Base-by-base conservation (phyloP, 345 rosid genomes). In the Salix suchowensis region DNA sequence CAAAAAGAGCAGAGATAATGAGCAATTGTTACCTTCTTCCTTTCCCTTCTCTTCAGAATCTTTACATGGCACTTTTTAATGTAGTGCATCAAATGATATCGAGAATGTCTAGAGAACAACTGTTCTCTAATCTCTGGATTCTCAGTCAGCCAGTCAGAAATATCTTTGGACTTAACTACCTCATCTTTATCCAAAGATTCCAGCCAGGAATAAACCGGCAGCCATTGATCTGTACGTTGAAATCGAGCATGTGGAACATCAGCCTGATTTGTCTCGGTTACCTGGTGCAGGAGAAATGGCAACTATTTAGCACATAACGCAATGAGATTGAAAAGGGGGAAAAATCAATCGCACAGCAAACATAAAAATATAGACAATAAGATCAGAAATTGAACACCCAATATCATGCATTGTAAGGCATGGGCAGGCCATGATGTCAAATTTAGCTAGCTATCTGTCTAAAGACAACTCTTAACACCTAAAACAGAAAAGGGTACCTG, bases 81-180 rank as follows among this genome's bases (percentile, higher is more conserved):
- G 79, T 96, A 96, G 75, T 96, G 99, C 85, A 94, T 93, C 87
- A 96, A 83, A 84, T 96, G 99, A 84, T 93, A 96, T 7, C 91
- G 84, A 30, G 98, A 89, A 88, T 96, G 97, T 76, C 89, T 88
- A 14, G 97, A 86, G 80, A 88, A 89, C 44, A 93, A 78, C 28
- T 90, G 89, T 30, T 88, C 95, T 77, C 87, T 91, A 58, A 87
- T 88, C 50, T 86, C 87, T 4, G 92, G 94, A 70, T 91, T 96
- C 18, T 77, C 86, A 26, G 83, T 84, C 32, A 96, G 84, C 99
- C 98, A 96, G 30, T 96, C 95, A 48, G 92, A 72, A 50, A 93
- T 92, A 61, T 96, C 97, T 50, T 91, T 91, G 19, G 99, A 92
- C 72, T 92, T 96, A 21, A 96, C 97, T 70, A 85, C 89, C 68